A percentile compares a stretch with the other conserved stretches of the same genome.
These are phyloP conservation scores for Oryza brachyantha DNA, from an alignment of 176 grass and related monocot genomes.

Conservation along the genomic window DNA sequence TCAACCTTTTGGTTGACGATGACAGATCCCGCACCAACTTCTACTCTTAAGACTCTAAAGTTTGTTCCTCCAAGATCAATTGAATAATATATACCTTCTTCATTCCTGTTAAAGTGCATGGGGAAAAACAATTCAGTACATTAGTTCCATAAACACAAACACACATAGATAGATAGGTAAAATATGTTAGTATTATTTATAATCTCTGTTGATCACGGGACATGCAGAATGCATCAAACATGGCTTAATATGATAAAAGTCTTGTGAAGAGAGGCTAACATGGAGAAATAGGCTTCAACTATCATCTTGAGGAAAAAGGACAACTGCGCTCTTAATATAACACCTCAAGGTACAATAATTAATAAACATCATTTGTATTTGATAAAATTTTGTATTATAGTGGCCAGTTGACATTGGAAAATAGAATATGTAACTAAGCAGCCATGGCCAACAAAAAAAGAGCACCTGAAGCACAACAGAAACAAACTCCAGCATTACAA, in stretches of 20 bases:
- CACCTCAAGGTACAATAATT: neutral
- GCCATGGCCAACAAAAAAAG: too few species aligned
- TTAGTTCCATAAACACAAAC: neutral
- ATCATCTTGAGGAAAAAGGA: neutral
- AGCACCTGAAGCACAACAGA: neutral
- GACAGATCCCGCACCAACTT: constrained; percentile 56
- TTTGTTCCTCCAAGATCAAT: constrained; percentile 85
- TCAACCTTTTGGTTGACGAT: constrained; percentile 62
- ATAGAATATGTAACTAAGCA: neutral
- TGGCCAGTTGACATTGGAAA: neutral
- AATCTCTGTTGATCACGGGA: neutral
- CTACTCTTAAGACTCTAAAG: constrained; percentile 68
- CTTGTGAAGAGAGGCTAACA: neutral
- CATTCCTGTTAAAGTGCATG: constrained; percentile 46
- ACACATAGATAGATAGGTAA: neutral
- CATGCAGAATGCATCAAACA: neutral
- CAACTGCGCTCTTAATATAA: neutral
- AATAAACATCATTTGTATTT: neutral
- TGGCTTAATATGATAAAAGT: neutral
- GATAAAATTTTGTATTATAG: neutral
- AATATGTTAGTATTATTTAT: neutral
- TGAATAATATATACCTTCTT: constrained; percentile 81
- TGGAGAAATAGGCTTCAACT: neutral
- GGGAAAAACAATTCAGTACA: neutral
- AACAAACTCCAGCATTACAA: neutral